Evolutionary conservation across 2,329 filamentous ascomycete species (phyloP).

Genomic region (Colletotrichum incanum): DNA sequence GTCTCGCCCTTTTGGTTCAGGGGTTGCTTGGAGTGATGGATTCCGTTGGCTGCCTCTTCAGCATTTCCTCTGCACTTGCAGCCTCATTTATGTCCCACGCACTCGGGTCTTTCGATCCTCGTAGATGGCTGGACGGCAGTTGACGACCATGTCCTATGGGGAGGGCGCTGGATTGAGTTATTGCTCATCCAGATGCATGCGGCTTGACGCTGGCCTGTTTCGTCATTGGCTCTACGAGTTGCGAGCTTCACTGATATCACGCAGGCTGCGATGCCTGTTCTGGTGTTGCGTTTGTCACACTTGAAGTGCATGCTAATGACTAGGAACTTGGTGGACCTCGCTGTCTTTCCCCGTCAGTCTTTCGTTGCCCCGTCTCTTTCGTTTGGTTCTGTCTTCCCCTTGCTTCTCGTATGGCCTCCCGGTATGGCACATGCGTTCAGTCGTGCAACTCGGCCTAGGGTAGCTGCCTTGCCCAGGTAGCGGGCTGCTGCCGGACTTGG

Average conservation of each 20-base stretch:
- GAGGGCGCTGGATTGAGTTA: not conserved
- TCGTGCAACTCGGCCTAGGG: slow-evolving; percentile 14
- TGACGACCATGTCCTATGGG: not conserved
- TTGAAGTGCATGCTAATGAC: not conserved
- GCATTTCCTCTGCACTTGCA: slow-evolving; percentile 9
- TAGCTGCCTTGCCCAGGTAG: slow-evolving; percentile 9
- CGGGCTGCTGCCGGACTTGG: not conserved
- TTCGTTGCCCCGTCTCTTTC: not conserved
- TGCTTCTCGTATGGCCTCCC: not conserved
- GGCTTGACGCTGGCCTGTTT: not conserved
- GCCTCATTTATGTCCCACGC: slow-evolving; percentile 23
- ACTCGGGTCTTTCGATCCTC: not conserved
- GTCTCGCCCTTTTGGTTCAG: slow-evolving; percentile 7
- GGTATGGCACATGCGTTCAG: not conserved
- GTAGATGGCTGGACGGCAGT: not conserved
- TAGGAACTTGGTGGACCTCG: not conserved
- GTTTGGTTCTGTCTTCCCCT: not conserved
- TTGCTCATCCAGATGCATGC: not conserved
- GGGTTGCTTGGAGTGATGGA: not conserved
- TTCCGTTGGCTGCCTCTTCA: slow-evolving; percentile 23
- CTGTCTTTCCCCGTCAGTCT: not conserved
- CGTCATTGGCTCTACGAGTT: not conserved
- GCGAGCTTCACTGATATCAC: not conserved
- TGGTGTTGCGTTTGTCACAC: not conserved
- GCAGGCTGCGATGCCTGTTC: not conserved